phyloP scores from a whole-genome alignment of 2,329 filamentous ascomycete species.

The Monilinia fructicola region DNA sequence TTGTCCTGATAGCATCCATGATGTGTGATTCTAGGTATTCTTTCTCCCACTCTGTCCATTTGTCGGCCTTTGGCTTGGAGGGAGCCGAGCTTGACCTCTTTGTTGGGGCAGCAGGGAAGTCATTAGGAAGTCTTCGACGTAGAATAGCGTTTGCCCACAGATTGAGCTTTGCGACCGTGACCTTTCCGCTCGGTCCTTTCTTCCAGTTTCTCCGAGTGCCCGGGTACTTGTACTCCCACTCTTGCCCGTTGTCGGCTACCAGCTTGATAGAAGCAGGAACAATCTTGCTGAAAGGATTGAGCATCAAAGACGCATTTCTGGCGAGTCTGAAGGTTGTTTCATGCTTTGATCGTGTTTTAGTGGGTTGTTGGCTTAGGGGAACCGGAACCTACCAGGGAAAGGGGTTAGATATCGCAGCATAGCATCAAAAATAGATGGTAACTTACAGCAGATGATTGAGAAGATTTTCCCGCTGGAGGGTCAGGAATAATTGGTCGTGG shows the following conservation, averaged over 20 bases:
- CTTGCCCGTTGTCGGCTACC: background rate
- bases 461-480: too few species aligned
- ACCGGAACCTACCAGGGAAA: background rate
- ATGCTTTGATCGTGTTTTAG: background rate
- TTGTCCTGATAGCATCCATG: background rate
- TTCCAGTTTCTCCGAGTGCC: background rate
- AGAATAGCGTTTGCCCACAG: slow-evolving; percentile 14
- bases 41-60: slow-evolving; percentile 15
- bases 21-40: background rate
- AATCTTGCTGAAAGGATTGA: slow-evolving; percentile 9
- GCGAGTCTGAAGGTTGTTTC: background rate
- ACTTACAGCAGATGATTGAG: background rate
- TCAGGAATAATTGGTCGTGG: background rate
- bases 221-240: slow-evolving; percentile 13
- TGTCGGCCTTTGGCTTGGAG: background rate
- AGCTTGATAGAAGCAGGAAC: background rate
- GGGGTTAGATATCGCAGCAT: background rate
- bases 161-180: slow-evolving; percentile 1
- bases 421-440: too few species aligned
- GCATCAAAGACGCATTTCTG: background rate
- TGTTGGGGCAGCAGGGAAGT: background rate
- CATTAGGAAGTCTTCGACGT: slow-evolving; percentile 6
- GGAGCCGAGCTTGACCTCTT: background rate
- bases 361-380: background rate
- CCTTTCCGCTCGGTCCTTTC: background rate